Evolutionary conservation across 805 yeast species (phyloP).

Genomic region (Saturnispora serradocipensis): DNA sequence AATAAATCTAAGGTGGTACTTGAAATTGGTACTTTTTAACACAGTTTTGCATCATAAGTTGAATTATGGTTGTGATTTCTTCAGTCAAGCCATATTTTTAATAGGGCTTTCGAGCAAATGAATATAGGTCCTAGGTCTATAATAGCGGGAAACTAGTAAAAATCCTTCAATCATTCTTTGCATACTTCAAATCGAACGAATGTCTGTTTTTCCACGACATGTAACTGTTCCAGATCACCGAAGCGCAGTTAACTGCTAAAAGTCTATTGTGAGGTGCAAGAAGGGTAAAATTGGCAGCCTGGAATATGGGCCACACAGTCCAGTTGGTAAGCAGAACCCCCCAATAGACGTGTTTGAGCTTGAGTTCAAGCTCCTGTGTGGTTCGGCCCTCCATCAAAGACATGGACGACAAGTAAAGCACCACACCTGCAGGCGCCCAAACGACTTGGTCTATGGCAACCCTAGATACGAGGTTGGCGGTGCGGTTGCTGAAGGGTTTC

Average conservation of each 20-base stretch:
- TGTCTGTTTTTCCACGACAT: slow-evolving; percentile 47
- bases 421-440: slow-evolving; percentile 75
- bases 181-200: neutral
- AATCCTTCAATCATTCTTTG: neutral
- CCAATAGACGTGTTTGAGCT: slow-evolving; percentile 47
- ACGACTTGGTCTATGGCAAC: slow-evolving; percentile 63
- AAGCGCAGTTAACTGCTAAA: slow-evolving; percentile 56
- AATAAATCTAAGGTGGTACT: too few relatives aligned
- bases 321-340: slow-evolving; percentile 67
- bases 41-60: too few relatives aligned
- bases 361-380: slow-evolving; percentile 30
- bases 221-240: slow-evolving; percentile 80
- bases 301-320: slow-evolving; percentile 88
- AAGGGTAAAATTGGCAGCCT: slow-evolving; percentile 62
- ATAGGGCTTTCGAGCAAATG: neutral
- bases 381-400: slow-evolving; percentile 53
- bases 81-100: too few relatives aligned
- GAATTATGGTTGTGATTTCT: too few relatives aligned
- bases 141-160: neutral
- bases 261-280: slow-evolving; percentile 68
- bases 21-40: too few relatives aligned
- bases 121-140: neutral
- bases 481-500: neutral
- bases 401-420: slow-evolving; percentile 62
- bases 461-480: slow-evolving; percentile 25